phyloP scores from a whole-genome alignment of 305 asterid genomes.

The Fraxinus sp. region DNA sequence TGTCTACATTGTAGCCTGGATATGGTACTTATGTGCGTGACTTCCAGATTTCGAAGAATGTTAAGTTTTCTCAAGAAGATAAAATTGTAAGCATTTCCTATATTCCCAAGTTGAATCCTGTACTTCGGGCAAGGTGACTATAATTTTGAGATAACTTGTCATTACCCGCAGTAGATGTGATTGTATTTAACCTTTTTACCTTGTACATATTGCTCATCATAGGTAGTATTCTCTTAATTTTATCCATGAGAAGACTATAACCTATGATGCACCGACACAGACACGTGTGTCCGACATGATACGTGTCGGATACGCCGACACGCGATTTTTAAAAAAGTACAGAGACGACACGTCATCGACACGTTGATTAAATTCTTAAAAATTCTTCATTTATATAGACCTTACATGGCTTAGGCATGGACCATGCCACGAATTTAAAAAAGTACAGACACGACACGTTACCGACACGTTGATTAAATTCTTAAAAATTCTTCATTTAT shows the following conservation, averaged over 20 bases:
- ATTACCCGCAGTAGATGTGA: constrained; percentile 8
- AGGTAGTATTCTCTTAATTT: background rate
- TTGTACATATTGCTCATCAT: constrained; percentile 1
- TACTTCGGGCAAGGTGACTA: constrained; percentile 5
- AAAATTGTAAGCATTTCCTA: constrained; percentile 57
- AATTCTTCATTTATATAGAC: too few relatives aligned
- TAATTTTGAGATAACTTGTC: constrained; percentile 15
- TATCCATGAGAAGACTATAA: constrained; percentile 6
- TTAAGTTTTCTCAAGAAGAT: constrained; percentile 48
- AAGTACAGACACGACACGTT: too few relatives aligned
- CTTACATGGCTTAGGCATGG: too few relatives aligned
- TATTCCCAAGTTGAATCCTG: constrained; percentile 23
- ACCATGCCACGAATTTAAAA: too few relatives aligned
- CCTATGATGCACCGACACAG: too few relatives aligned
- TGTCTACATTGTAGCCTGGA: constrained; percentile 70
- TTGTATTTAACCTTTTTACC: constrained; percentile 1
- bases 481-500: too few relatives aligned
- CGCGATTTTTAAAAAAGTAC: too few relatives aligned
- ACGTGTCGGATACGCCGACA: too few relatives aligned
- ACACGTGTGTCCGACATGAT: too few relatives aligned
- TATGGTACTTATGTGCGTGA: constrained; percentile 68
- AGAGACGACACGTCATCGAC: too few relatives aligned
- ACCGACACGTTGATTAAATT: too few relatives aligned
- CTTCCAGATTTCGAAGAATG: constrained; percentile 59
- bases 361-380: too few relatives aligned